Evolutionary conservation across 768 basidiomycete species (phyloP).

Genomic region (Terana coerulea): DNA sequence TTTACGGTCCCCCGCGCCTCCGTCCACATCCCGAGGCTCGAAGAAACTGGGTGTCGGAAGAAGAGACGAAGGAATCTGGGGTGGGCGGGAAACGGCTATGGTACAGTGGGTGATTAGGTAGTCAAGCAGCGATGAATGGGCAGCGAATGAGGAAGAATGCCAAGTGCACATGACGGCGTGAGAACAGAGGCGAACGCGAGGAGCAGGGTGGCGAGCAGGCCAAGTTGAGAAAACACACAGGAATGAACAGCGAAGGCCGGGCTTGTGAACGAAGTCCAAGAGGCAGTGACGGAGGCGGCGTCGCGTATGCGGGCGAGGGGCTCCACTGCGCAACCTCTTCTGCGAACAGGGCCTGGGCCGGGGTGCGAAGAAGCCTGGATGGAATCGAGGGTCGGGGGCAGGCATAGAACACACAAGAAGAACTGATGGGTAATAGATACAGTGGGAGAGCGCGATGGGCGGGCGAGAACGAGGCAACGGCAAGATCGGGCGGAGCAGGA

Average conservation of each 20-base stretch:
- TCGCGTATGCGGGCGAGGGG: not conserved
- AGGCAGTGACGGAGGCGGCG: not conserved
- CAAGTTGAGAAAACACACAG: not conserved
- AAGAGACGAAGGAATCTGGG: not conserved
- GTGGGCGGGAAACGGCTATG: not conserved
- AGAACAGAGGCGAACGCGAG: no score
- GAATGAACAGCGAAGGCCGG: not conserved
- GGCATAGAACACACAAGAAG: not conserved
- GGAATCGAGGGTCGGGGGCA: conserved; percentile 2
- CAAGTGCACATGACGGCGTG: not conserved
- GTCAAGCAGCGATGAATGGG: not conserved
- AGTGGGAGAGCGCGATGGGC: no score
- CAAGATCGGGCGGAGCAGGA: not conserved
- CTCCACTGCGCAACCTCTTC: not conserved
- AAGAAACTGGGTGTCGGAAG: not conserved
- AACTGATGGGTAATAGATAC: not conserved
- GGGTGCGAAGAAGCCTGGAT: not conserved
- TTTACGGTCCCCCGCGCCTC: no score
- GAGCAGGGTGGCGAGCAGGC: not conserved
- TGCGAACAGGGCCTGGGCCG: conserved; percentile 1
- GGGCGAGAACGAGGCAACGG: not conserved
- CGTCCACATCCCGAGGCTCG: not conserved
- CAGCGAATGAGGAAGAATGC: not conserved
- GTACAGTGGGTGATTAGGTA: not conserved
- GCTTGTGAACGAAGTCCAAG: not conserved